Conservation (phyloP, 352 stramenopile species). For the Pythium monospermum region DNA sequence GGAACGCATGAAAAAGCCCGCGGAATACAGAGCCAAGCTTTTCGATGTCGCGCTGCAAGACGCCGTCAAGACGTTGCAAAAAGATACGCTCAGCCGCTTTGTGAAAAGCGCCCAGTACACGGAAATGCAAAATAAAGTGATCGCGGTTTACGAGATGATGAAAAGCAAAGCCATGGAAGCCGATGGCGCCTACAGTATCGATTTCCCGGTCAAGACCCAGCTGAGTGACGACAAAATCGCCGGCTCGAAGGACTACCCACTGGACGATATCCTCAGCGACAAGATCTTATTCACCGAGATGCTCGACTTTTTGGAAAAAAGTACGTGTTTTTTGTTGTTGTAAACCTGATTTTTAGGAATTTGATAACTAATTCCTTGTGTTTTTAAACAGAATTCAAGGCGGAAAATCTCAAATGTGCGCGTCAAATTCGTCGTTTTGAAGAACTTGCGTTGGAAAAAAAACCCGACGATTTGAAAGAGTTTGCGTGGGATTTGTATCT, state of each 20-base stretch:
- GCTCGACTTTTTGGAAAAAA: conserved; percentile 84
- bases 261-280: conserved; percentile 79
- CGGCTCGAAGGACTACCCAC: conserved; percentile 45
- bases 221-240: conserved; percentile 60
- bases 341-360: no score
- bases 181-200: conserved; percentile 65
- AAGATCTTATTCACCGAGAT: conserved; percentile 82
- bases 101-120: conserved; percentile 76
- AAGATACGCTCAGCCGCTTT: conserved; percentile 75
- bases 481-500: conserved; percentile 78
- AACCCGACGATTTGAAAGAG: conserved; percentile 69
- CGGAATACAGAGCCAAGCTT: conserved; percentile 69
- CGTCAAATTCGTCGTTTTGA: conserved; percentile 78
- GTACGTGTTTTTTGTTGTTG: conserved; percentile 23
- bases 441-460: conserved; percentile 64
- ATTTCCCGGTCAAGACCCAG: conserved; percentile 43
- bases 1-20: conserved; percentile 78
- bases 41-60: conserved; percentile 82
- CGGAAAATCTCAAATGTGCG: conserved; percentile 80
- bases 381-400: conserved; percentile 61
- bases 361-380: no score
- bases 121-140: conserved; percentile 64
- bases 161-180: conserved; percentile 60
- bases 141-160: conserved; percentile 47
- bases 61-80: conserved; percentile 80